These are phyloP conservation scores for Kodamaea suecica DNA, from an alignment of 1,139 yeast genomes.

Conservation along the genomic window DNA sequence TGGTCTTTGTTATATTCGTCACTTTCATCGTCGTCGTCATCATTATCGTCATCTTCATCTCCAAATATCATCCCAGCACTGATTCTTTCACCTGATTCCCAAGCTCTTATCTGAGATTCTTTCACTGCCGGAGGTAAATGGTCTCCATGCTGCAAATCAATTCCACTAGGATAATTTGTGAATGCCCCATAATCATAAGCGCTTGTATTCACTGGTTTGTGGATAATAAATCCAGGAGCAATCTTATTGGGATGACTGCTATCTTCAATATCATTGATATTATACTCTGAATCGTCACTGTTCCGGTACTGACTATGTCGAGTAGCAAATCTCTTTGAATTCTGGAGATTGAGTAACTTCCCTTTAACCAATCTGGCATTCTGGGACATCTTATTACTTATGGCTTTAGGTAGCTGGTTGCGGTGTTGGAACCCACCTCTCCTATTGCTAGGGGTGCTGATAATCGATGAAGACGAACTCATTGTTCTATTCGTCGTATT, in stretches of 20 bases:
- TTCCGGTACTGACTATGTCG: not conserved
- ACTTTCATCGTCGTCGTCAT: conserved; percentile 15
- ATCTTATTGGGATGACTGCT: conserved; percentile 15
- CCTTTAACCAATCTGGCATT: conserved; percentile 18
- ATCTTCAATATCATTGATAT: conserved; percentile 4
- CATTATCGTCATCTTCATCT: conserved; percentile 22
- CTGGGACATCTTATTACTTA: conserved; percentile 13
- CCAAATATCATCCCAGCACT: conserved; percentile 37
- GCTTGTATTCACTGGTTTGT: conserved; percentile 19
- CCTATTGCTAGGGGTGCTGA: conserved; percentile 27
- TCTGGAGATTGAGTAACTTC: conserved; percentile 23
- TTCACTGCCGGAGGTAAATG: conserved; percentile 20
- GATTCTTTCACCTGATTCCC: conserved; percentile 47
- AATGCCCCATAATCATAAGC: conserved; percentile 25
- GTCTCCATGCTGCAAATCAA: conserved; percentile 20
- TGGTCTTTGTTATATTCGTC: conserved; percentile 20
- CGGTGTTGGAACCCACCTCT: conserved; percentile 3
- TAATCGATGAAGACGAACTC: conserved; percentile 25
- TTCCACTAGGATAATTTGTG: conserved; percentile 21
- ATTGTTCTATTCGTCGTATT: conserved; percentile 20
- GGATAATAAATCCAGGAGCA: conserved; percentile 18
- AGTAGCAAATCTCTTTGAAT: conserved; percentile 16
- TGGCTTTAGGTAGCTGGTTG: conserved; percentile 1
- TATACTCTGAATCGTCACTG: conserved; percentile 1
- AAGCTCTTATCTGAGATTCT: conserved; percentile 42